Conservation (phyloP, 208 protist species). For the Acanthamoeba rhysodes region DNA sequence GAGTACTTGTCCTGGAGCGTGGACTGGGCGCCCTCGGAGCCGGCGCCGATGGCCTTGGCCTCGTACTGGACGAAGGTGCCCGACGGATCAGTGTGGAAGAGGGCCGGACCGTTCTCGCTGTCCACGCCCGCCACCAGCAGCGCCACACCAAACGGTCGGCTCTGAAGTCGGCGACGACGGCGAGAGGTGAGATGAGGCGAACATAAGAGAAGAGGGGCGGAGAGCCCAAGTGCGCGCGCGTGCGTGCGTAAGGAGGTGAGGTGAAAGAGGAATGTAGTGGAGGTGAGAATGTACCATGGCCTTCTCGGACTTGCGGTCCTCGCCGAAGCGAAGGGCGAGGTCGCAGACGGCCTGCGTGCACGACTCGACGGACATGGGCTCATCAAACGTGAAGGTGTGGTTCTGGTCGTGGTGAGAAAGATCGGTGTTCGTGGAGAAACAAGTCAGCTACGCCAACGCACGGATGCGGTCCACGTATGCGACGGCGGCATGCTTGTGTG, state of each 20-base stretch:
- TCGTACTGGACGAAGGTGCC: constrained; percentile 98
- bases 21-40: constrained; percentile 98
- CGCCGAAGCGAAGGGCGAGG: constrained; percentile 98
- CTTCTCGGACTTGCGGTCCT: constrained; percentile 94
- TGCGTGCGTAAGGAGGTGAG: background rate
- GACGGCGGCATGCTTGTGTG: background rate
- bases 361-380: constrained; percentile 98
- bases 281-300: constrained; percentile 89
- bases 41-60: constrained; percentile 99
- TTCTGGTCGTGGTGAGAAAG: constrained; percentile 92
- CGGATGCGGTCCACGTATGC: background rate
- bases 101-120: constrained; percentile 94
- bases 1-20: constrained; percentile 98
- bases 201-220: no score
- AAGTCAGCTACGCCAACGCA: background rate
- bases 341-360: constrained; percentile 98
- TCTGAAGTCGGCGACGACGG: constrained; percentile 80
- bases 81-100: constrained; percentile 98
- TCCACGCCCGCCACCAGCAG: constrained; percentile 99
- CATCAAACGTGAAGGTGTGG: constrained; percentile 99
- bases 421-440: background rate
- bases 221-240: no score
- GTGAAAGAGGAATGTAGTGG: background rate
- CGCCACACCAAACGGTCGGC: constrained; percentile 99
- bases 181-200: background rate